A percentile compares a stretch with the other conserved stretches of the same genome.
Conservation (phyloP, 352 stramenopile genomes). For the Aphanomyces cochlioides region DNA sequence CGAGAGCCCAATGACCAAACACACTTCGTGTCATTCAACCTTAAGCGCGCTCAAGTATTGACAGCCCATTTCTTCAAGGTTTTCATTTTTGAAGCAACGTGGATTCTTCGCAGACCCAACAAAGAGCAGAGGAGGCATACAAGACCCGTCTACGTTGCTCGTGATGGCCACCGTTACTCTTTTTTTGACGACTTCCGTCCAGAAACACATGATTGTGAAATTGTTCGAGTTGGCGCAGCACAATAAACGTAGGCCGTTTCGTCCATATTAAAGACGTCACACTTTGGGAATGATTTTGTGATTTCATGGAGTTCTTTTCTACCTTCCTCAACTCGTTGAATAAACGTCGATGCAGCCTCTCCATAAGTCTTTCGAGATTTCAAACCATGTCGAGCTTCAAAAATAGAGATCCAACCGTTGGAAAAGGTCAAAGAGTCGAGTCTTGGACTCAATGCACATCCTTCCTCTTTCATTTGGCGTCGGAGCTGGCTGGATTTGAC, state of each 20-base stretch:
- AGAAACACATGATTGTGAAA: constrained; percentile 26
- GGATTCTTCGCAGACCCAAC: constrained; percentile 40
- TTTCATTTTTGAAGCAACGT: constrained; percentile 32
- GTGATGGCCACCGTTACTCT: constrained; percentile 33
- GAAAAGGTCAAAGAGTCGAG: neutral
- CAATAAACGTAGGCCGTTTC: neutral
- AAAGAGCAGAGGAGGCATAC: constrained; percentile 36
- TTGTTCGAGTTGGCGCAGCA: neutral
- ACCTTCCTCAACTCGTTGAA: neutral
- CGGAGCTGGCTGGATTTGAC: too few relatives aligned
- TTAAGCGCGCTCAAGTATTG: constrained; percentile 37
- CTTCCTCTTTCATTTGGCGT: too few relatives aligned
- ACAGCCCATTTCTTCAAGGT: constrained; percentile 23
- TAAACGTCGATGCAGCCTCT: neutral
- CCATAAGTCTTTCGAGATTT: neutral
- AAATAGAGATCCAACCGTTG: neutral
- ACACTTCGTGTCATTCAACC: constrained; percentile 38
- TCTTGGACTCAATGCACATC: too few relatives aligned
- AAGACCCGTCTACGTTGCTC: constrained; percentile 39
- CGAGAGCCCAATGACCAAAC: constrained; percentile 37
- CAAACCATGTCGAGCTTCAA: neutral
- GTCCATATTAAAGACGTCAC: neutral
- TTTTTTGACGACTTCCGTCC: constrained; percentile 34
- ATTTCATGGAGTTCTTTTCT: neutral
- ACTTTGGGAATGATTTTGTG: neutral